phyloP scores from a whole-genome alignment of 2,329 filamentous ascomycete genomes.

The Escovopsis sp. region DNA sequence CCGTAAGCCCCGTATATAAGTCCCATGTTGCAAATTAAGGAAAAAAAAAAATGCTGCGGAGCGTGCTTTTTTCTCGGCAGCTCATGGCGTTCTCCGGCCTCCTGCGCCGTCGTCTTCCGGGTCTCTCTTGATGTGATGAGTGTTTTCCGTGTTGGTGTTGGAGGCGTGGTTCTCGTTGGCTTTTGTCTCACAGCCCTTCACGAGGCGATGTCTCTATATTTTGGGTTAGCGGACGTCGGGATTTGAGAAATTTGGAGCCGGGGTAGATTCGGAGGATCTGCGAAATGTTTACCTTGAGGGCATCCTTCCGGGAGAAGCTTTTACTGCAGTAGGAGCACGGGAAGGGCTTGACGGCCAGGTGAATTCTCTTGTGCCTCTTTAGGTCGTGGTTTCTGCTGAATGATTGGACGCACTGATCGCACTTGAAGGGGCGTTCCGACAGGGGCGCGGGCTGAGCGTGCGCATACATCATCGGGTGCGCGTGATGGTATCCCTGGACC shows the following conservation, averaged over 20 bases:
- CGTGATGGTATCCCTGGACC: constrained; percentile 38
- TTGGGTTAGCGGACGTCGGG: constrained; percentile 7
- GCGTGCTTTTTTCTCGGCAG: not conserved
- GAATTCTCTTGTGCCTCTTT: constrained; percentile 91
- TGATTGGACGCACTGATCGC: constrained; percentile 78
- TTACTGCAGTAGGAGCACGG: constrained; percentile 87
- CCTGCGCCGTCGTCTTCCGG: constrained; percentile 10
- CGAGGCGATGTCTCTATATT: constrained; percentile 42
- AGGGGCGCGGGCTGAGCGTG: constrained; percentile 32
- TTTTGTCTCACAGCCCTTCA: constrained; percentile 44
- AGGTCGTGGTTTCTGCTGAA: constrained; percentile 96
- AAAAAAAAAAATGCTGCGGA: too few species aligned
- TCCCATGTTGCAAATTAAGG: not conserved
- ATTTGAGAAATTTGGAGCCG: not conserved
- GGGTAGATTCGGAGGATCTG: not conserved
- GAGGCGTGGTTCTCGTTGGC: constrained; percentile 11
- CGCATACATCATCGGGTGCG: constrained; percentile 48
- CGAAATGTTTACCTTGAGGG: constrained; percentile 61
- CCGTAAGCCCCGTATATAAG: not conserved
- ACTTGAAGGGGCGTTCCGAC: constrained; percentile 84
- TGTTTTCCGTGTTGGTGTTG: constrained; percentile 8
- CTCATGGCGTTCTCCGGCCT: constrained; percentile 9
- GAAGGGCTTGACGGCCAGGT: constrained; percentile 89
- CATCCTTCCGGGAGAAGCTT: constrained; percentile 93
- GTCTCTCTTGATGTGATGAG: constrained; percentile 10